Conservation (phyloP, 2,329 filamentous ascomycete species). For the Xylariaceae sp. region DNA sequence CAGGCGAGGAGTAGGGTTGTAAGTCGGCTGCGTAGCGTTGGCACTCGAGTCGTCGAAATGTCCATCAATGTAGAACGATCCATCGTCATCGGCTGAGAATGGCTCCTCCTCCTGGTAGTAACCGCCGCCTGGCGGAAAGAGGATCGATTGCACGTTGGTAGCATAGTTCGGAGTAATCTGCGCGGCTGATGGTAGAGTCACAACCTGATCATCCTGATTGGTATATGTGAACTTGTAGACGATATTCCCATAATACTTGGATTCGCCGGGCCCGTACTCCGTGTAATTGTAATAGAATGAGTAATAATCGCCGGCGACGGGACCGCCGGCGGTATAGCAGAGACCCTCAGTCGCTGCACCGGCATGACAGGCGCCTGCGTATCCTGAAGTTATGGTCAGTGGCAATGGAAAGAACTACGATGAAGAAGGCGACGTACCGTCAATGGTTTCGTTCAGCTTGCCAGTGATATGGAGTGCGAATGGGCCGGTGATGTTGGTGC, state of each 20-base stretch:
- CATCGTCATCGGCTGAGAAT: slow-evolving; percentile 10
- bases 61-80: slow-evolving; percentile 19
- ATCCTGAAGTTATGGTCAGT: slow-evolving; percentile 15
- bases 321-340: slow-evolving; percentile 20
- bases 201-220: slow-evolving; percentile 3
- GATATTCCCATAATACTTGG: slow-evolving; percentile 10
- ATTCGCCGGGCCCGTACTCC: slow-evolving; percentile 5
- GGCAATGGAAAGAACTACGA: background rate
- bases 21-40: slow-evolving; percentile 15
- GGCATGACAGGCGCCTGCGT: slow-evolving; percentile 22
- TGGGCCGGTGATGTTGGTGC: slow-evolving; percentile 22
- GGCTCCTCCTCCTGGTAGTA: background rate
- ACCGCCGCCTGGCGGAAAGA: slow-evolving; percentile 13
- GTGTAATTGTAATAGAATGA: slow-evolving; percentile 27
- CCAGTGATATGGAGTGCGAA: slow-evolving; percentile 23
- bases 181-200: slow-evolving; percentile 13
- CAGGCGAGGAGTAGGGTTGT: slow-evolving; percentile 10
- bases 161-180: slow-evolving; percentile 11
- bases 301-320: slow-evolving; percentile 7
- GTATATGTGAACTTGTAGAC: slow-evolving; percentile 16
- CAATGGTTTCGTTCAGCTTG: slow-evolving; percentile 20
- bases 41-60: slow-evolving; percentile 20
- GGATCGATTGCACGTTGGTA: slow-evolving; percentile 22
- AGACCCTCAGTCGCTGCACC: slow-evolving; percentile 24
- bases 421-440: slow-evolving; percentile 16